Evolutionary conservation across 176 grass and related monocot species (phyloP).

Genomic region (Elymus sibiricus): DNA sequence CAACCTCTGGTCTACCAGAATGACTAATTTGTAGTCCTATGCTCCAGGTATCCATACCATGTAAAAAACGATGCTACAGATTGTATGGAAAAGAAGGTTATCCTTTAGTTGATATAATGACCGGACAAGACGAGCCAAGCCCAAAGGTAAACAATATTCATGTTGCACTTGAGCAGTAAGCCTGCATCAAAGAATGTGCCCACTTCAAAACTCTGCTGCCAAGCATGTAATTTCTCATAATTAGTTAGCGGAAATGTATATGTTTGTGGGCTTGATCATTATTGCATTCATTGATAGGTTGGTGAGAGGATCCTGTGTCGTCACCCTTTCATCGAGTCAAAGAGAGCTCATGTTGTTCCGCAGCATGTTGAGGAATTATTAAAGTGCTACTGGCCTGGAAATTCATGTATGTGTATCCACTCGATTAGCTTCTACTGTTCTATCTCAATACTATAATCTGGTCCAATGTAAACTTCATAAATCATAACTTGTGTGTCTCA

Average conservation of each 20-base stretch:
- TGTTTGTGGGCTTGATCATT: background rate
- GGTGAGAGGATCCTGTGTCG: constrained; percentile 94
- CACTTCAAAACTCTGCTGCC: constrained; percentile 9
- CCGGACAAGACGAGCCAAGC: constrained; percentile 66
- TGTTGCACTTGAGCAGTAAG: constrained; percentile 1
- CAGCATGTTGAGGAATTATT: constrained; percentile 84
- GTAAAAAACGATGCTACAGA: constrained; percentile 89
- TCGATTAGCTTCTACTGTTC: background rate
- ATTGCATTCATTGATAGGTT: constrained; percentile 41
- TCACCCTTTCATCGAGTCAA: constrained; percentile 92
- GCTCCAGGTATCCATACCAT: constrained; percentile 90
- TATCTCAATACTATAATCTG: background rate
- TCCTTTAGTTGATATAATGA: constrained; percentile 93
- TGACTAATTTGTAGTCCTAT: background rate
- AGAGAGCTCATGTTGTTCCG: constrained; percentile 89
- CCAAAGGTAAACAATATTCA: constrained; percentile 63
- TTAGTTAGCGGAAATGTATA: background rate
- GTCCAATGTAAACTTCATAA: background rate
- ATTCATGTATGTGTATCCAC: constrained; percentile 50
- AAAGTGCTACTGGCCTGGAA: constrained; percentile 90
- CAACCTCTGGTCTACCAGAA: background rate
- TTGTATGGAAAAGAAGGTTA: constrained; percentile 84
- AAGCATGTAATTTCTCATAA: background rate
- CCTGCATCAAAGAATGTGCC: background rate
- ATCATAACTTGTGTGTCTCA: background rate